Percentiles rank a stretch among this genome's conserved stretches.
These are phyloP conservation scores for Cyclostephanos tholiformis DNA, from an alignment of 108 stramenopile genomes.

Conservation along the genomic window DNA sequence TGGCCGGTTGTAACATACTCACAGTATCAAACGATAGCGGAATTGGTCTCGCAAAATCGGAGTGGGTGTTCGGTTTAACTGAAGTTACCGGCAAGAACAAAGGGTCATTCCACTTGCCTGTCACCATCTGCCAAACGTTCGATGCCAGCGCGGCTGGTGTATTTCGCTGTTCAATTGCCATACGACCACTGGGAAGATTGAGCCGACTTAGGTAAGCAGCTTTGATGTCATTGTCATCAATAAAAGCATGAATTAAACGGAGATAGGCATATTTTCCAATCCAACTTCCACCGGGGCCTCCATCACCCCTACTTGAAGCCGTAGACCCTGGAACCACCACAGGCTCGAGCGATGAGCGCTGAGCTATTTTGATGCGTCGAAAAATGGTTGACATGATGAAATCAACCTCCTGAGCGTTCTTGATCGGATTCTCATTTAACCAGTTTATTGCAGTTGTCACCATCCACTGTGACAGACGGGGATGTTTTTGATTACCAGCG, in stretches of 20 bases:
- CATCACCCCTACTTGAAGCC: not conserved
- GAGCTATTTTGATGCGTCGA: not conserved
- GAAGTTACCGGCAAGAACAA: not conserved
- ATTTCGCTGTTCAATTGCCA: not conserved
- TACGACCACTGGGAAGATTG: not conserved
- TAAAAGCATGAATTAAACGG: not conserved
- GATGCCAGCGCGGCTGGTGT: not conserved
- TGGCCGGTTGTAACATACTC: not conserved
- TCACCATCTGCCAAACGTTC: not conserved
- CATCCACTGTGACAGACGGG: not conserved
- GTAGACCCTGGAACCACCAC: not conserved
- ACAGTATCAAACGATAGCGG: not conserved
- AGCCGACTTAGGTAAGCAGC: not conserved
- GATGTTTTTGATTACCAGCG: not conserved
- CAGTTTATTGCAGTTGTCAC: not conserved
- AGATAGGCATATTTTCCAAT: constrained; percentile 1
- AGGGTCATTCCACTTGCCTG: constrained; percentile 1
- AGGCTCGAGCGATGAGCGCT: too few species aligned
- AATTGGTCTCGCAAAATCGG: not conserved
- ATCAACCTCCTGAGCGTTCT: not conserved
- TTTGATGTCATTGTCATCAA: constrained; percentile 6
- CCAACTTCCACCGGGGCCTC: not conserved
- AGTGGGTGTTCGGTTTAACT: not conserved
- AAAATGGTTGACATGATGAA: not conserved
- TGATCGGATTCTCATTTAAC: not conserved